Evolutionary conservation across 371 early-diverging fungal genomes (phyloP), one percentile per base, ranked within the genome.

Genomic region (Fennellomyces sp.): DNA sequence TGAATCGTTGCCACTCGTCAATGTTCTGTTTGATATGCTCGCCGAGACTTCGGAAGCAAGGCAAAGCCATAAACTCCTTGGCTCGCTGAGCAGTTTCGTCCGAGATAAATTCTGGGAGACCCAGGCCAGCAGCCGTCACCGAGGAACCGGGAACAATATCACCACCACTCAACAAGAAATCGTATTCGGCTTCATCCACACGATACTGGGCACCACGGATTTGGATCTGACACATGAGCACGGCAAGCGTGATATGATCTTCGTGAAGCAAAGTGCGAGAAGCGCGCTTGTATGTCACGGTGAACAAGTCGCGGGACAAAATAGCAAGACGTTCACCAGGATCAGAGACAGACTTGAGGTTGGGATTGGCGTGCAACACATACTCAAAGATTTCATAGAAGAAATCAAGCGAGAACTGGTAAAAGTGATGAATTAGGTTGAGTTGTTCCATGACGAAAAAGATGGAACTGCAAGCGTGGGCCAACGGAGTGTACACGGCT

Each of bases 401-500:
- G 79, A 95, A 97, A 65, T 94, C 95, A 42, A 99, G 88, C 21
- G 99, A 96, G 82, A 99, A 97, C 75, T 97, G 97, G 71, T 99
- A 99, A 77, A 96, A 97, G 74, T 93, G 91, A 61, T 98, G 84
- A 48, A 98, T 70, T 52, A 84, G 70, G 57, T 91, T 83, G 52
- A 99, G 84, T 65, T 96, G 96, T 61, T 99, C 99, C 86, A 98
- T 90, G 30, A 90, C 88, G 76, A 98, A 98, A 87, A 93, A 99
- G 55, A 98, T 90, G 5, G 93, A 89, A 58, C 94, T 90, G 83
- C 96, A 95, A 10, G 94, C 85, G 62, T 91, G 85, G 0, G 99
- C 98, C 56, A 98, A 66, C 2, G 98, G 97, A 3, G 94, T 91
- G 66, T 96, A 99, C 8, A 89, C 80, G 2, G 87, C 87, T 1